phyloP scores from a whole-genome alignment of 2,329 filamentous ascomycete species.

The Clarireedia sp. region DNA sequence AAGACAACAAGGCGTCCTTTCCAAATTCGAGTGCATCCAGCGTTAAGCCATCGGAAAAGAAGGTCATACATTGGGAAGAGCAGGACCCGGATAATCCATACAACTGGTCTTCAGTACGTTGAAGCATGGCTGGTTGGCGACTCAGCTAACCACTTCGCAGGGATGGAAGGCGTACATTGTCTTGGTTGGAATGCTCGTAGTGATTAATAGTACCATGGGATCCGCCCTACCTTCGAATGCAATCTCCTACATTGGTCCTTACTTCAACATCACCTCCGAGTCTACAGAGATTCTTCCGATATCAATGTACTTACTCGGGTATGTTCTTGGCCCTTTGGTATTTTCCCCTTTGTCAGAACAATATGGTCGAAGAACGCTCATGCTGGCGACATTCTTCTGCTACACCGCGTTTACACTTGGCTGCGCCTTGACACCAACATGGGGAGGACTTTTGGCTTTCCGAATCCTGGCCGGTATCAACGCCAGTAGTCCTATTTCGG shows the following conservation, averaged over 20 bases:
- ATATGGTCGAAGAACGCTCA: constrained; percentile 50
- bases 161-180: constrained; percentile 47
- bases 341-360: constrained; percentile 62
- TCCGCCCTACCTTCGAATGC: constrained; percentile 58
- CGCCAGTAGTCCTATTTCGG: constrained; percentile 51
- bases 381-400: constrained; percentile 56
- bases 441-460: constrained; percentile 52
- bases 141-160: constrained; percentile 27
- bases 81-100: constrained; percentile 27
- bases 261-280: constrained; percentile 47
- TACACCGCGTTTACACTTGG: constrained; percentile 62
- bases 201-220: constrained; percentile 61
- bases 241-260: constrained; percentile 45
- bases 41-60: constrained; percentile 12
- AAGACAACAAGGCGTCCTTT: constrained; percentile 29
- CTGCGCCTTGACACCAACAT: constrained; percentile 54
- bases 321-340: constrained; percentile 47
- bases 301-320: constrained; percentile 56
- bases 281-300: constrained; percentile 43
- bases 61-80: constrained; percentile 25
- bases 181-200: constrained; percentile 46
- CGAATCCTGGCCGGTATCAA: constrained; percentile 53
- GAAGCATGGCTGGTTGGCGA: neutral
- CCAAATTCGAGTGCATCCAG: constrained; percentile 23
- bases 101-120: constrained; percentile 25